phyloP scores from a whole-genome alignment of 2,329 filamentous ascomycete genomes.

The Trichoderma breve region DNA sequence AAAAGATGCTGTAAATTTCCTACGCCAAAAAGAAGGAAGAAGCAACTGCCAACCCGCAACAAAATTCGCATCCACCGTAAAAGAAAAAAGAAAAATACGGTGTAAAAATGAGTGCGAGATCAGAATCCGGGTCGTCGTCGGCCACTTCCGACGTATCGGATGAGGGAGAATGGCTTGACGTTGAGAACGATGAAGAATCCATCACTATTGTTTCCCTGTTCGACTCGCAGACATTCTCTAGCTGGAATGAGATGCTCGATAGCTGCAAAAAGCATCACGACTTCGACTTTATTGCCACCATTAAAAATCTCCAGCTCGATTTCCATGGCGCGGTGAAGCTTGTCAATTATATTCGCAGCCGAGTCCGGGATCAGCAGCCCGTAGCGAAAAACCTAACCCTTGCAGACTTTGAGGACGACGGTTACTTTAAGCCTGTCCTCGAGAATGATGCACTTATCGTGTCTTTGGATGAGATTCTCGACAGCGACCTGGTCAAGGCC shows the following conservation, averaged over 20 bases:
- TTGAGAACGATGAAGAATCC: conserved; percentile 62
- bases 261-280: conserved; percentile 64
- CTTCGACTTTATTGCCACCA: conserved; percentile 64
- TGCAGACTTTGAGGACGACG: conserved; percentile 69
- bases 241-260: conserved; percentile 62
- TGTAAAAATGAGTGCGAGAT: conserved; percentile 16
- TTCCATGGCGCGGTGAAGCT: conserved; percentile 73
- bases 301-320: conserved; percentile 60
- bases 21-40: not conserved
- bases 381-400: conserved; percentile 59
- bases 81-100: not conserved
- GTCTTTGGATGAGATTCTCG: conserved; percentile 73
- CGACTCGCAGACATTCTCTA: conserved; percentile 63
- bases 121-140: not conserved
- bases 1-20: not conserved
- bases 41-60: not conserved
- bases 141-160: conserved; percentile 24
- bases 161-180: conserved; percentile 51
- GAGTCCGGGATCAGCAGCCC: conserved; percentile 42
- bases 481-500: conserved; percentile 42
- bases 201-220: conserved; percentile 66
- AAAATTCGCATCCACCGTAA: not conserved
- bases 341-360: conserved; percentile 64
- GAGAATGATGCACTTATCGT: conserved; percentile 89
- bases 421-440: conserved; percentile 77